These are phyloP conservation scores for Xylaria sp. DNA, from an alignment of 2,329 filamentous ascomycete species.

Conservation along the genomic window DNA sequence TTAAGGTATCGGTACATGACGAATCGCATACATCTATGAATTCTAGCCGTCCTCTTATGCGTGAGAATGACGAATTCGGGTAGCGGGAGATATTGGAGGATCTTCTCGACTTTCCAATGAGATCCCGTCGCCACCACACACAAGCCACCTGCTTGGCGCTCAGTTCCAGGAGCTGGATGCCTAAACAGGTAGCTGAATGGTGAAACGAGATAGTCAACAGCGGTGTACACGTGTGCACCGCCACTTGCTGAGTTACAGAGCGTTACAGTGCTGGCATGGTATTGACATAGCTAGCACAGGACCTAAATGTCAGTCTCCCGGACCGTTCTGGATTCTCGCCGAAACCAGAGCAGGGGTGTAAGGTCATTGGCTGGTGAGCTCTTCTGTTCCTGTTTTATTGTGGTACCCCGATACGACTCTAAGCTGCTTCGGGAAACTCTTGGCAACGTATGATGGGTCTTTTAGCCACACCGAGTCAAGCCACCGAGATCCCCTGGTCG, in stretches of 20 bases:
- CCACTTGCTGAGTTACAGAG: constrained; percentile 40
- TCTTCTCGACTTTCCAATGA: constrained; percentile 1
- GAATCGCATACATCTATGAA: neutral
- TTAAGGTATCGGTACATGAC: no score
- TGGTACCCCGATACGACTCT: constrained; percentile 25
- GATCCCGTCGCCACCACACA: neutral
- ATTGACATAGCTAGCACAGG: neutral
- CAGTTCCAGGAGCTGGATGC: neutral
- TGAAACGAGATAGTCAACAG: neutral
- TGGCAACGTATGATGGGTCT: constrained; percentile 30
- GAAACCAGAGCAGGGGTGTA: neutral
- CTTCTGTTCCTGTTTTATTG: constrained; percentile 46
- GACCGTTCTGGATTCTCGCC: constrained; percentile 14
- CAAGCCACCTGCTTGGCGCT: neutral
- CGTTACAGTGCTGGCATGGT: neutral
- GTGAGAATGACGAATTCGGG: neutral
- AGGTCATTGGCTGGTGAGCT: constrained; percentile 29
- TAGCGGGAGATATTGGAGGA: neutral
- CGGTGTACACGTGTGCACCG: constrained; percentile 45
- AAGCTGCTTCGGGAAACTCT: constrained; percentile 22
- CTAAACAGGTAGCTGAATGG: neutral
- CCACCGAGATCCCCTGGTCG: constrained; percentile 39
- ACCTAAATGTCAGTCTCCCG: constrained; percentile 26
- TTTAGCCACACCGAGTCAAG: constrained; percentile 51
- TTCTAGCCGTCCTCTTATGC: neutral